Evolutionary conservation across 148 eudicot genomes (phyloP).

Genomic region (Rhododendron kiyosumense): DNA sequence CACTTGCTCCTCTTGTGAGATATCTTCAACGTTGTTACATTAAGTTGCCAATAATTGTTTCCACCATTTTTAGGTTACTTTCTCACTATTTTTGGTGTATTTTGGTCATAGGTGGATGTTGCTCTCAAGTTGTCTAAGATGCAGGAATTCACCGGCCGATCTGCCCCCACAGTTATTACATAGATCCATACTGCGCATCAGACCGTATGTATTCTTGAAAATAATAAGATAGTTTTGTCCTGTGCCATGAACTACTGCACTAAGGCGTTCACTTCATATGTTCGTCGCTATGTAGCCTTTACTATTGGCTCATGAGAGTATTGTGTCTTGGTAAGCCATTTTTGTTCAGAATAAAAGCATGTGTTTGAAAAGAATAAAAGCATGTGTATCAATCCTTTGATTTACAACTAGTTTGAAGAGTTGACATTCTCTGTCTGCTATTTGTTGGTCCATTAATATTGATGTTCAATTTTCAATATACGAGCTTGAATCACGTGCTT

Average conservation of each 20-base stretch:
- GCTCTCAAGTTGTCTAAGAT: slow-evolving; percentile 93
- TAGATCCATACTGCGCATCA: slow-evolving; percentile 19
- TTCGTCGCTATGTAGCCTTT: neutral
- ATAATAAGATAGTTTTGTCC: neutral
- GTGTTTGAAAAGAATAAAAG: too few species aligned
- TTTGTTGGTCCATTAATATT: neutral
- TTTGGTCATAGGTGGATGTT: slow-evolving; percentile 61
- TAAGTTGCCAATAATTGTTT: neutral
- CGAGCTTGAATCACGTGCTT: neutral
- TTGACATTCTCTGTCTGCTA: neutral
- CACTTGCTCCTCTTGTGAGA: slow-evolving; percentile 85
- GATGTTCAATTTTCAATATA: neutral
- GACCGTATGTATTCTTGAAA: neutral
- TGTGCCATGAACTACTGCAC: neutral
- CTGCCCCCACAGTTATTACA: slow-evolving; percentile 93
- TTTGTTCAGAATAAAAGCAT: slow-evolving; percentile 1
- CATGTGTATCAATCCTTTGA: neutral
- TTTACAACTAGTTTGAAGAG: neutral
- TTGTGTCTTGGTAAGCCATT: neutral
- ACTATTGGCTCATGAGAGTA: neutral
- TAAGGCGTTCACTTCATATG: neutral
- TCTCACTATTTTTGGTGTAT: neutral
- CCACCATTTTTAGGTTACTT: neutral
- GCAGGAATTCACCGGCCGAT: slow-evolving; percentile 87
- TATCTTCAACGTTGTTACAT: neutral